Evolutionary conservation across 2,329 filamentous ascomycete genomes (phyloP), one percentile per base, ranked within the genome.

Genomic region (Diplodia sapinea): DNA sequence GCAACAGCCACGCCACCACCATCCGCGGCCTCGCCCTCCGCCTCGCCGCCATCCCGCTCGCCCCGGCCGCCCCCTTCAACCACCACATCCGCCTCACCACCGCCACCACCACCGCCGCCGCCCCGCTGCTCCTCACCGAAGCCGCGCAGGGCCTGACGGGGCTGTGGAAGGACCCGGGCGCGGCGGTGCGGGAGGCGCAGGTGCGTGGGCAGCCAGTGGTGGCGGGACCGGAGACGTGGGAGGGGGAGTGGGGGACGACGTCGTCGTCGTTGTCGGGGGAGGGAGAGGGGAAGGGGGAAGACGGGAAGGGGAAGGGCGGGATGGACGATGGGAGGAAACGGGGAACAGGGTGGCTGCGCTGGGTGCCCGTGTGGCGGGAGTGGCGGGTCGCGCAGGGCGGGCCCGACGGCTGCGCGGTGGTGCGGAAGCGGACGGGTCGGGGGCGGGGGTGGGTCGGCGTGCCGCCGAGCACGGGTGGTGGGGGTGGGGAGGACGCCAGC

Each of bases 81-180:
- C 85, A 87, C 2, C 87, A 89, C 67, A 74, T 89, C 6, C 79
- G 86, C 9, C 79, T 89, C 23, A 83, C 85, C 0, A 86, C 86
- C 13, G 81, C 83, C 0, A 0, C 31, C n/a, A 80, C 85, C 0
- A 86, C 86, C 0, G 86, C 86, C 0, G 1, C 31, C 31, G 6
- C 31, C 31, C 31, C 31, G 31, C 33, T 13, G 8, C 73, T 88
- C 7, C 76, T 89, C 0, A 82, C 80, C 23, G 87, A 89, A 72
- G 84, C 85, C 0, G 84, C 88, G 0, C 83, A 87, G 71, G 86
- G 87, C 1, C 80, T 89, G 13, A 88, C 87, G 0, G 87, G 87
- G 0, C 76, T 89, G 4, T 80, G 87, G 55, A 74, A 77, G n/a
- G 86, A 87, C 59, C 86, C 87, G 0, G 85, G 85, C 0, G 70